phyloP scores from a whole-genome alignment of 108 stramenopile genomes.

The Fragilariopsis cylindrus region DNA sequence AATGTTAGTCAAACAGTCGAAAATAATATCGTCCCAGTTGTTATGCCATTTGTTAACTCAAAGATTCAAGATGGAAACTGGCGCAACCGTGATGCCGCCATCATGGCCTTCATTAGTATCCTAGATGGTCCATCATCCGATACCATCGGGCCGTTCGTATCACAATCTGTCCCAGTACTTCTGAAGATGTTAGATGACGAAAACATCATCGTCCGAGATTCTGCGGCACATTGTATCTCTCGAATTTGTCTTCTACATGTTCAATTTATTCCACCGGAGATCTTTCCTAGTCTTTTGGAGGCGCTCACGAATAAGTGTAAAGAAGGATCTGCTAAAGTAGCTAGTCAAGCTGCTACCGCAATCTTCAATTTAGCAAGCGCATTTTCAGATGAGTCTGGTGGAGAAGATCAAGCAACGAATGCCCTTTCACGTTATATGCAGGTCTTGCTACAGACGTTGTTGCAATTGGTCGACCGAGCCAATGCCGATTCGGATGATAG shows the following conservation, averaged over 20 bases:
- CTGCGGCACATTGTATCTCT: conserved; percentile 90
- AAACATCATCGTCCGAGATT: conserved; percentile 87
- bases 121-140: conserved; percentile 84
- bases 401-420: conserved; percentile 69
- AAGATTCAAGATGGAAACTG: conserved; percentile 89
- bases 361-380: conserved; percentile 90
- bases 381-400: conserved; percentile 59
- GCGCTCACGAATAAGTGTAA: conserved; percentile 62
- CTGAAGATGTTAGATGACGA: conserved; percentile 74
- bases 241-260: conserved; percentile 91
- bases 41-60: conserved; percentile 89
- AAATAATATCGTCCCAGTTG: conserved; percentile 72
- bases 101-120: conserved; percentile 92
- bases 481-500: conserved; percentile 72
- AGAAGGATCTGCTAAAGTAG: conserved; percentile 79
- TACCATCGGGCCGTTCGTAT: conserved; percentile 76
- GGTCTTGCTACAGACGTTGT: conserved; percentile 72
- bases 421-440: conserved; percentile 76
- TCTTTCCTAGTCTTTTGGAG: conserved; percentile 79
- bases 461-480: conserved; percentile 80
- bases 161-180: conserved; percentile 85
- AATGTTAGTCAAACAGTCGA: conserved; percentile 82
- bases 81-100: conserved; percentile 90
- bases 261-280: conserved; percentile 69
- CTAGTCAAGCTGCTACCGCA: conserved; percentile 87